Percentiles rank a stretch among this genome's conserved stretches.
Conservation (phyloP, 257 asterid species). For the Nicotiana otophora region DNA sequence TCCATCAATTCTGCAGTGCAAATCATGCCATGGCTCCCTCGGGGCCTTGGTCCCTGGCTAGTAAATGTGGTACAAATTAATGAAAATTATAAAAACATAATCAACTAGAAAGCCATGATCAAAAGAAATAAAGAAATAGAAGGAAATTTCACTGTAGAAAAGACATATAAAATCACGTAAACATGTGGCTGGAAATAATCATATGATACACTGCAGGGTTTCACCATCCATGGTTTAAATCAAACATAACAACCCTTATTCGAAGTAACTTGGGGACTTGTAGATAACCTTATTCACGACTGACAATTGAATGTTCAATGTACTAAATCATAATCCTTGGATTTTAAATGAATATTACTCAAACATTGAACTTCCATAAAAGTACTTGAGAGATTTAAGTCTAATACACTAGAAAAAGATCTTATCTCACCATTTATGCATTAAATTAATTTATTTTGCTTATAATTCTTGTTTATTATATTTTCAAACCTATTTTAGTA, state of each 20-base stretch:
- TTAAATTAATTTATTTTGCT: neutral
- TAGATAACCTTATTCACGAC: neutral
- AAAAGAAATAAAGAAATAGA: neutral
- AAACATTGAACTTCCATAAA: neutral
- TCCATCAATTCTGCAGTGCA: slow-evolving; percentile 86
- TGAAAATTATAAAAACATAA: neutral
- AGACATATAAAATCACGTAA: neutral
- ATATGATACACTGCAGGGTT: neutral
- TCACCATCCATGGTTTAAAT: neutral
- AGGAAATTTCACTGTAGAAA: neutral
- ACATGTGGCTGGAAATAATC: neutral
- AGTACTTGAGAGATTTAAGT: neutral
- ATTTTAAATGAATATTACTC: neutral
- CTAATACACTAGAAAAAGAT: neutral
- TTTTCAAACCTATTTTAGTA: neutral
- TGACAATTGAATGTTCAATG: neutral
- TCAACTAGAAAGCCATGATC: neutral
- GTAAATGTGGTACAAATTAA: neutral
- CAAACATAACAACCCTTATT: neutral
- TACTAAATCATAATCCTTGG: neutral
- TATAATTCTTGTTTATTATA: neutral
- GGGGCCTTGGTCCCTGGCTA: slow-evolving; percentile 82
- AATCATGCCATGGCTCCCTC: slow-evolving; percentile 96
- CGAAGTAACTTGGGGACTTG: neutral
- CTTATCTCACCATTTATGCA: neutral